Conservation (phyloP, 2,329 filamentous ascomycete species). For the Purpureocillium lavendulum region DNA sequence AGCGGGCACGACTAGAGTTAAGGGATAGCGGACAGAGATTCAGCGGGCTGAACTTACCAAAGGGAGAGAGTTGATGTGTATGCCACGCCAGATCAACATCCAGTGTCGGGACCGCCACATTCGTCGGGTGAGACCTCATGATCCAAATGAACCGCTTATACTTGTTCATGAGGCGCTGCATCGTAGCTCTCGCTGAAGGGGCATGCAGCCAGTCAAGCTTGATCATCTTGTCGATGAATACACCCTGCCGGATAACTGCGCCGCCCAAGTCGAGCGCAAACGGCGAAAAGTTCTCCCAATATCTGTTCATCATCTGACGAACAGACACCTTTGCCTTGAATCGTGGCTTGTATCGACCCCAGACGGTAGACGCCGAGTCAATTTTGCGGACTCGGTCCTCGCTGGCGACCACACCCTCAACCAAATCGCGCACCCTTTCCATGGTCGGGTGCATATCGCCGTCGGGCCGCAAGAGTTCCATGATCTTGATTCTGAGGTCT, state of each 20-base stretch:
- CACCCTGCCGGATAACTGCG: constrained; percentile 57
- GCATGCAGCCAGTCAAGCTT: constrained; percentile 72
- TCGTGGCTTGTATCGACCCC: constrained; percentile 13
- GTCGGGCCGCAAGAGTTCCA: constrained; percentile 26
- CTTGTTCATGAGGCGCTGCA: constrained; percentile 55
- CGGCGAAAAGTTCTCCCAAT: constrained; percentile 58
- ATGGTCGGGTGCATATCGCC: constrained; percentile 30
- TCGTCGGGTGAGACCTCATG: constrained; percentile 36
- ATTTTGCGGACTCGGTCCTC: constrained; percentile 28
- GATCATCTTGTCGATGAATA: constrained; percentile 66
- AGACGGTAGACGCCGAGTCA: constrained; percentile 17
- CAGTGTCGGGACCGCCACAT: constrained; percentile 58
- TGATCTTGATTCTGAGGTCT: constrained; percentile 32
- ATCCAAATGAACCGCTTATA: constrained; percentile 57
- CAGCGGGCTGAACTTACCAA: constrained; percentile 4
- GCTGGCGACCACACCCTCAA: constrained; percentile 38
- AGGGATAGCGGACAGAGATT: too few relatives aligned
- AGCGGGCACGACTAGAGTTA: too few relatives aligned
- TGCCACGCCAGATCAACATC: constrained; percentile 75
- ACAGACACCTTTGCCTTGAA: constrained; percentile 33
- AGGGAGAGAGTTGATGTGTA: constrained; percentile 65
- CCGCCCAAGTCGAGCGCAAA: constrained; percentile 59
- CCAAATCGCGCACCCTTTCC: constrained; percentile 37
- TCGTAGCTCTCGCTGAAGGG: constrained; percentile 54
- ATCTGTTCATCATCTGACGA: constrained; percentile 61